Evolutionary conservation across 2,329 filamentous ascomycete species (phyloP).

Genomic region (Chaetomium strumarium): DNA sequence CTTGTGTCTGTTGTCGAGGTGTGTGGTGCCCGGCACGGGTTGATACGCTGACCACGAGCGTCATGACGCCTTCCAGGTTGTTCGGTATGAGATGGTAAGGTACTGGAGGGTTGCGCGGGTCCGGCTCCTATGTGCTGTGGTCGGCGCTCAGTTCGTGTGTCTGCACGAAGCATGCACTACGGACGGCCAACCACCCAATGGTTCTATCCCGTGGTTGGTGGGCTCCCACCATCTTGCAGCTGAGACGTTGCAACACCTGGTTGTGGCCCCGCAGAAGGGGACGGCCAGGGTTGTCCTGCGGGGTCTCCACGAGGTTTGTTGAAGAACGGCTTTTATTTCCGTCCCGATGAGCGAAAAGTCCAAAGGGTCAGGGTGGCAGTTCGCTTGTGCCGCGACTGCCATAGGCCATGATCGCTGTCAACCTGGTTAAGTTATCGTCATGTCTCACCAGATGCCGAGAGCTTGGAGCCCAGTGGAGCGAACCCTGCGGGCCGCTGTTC

Average conservation of each 20-base stretch:
- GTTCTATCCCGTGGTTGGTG: not conserved
- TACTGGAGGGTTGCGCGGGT: too few relatives aligned
- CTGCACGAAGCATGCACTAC: not conserved
- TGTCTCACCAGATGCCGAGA: not conserved
- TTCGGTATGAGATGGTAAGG: too few relatives aligned
- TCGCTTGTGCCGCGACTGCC: not conserved
- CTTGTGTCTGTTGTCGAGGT: too few relatives aligned
- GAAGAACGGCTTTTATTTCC: not conserved
- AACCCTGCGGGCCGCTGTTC: not conserved
- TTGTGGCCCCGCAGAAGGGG: not conserved
- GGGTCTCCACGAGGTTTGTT: slow-evolving; percentile 2
- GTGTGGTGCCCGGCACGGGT: too few relatives aligned
- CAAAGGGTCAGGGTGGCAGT: slow-evolving; percentile 4
- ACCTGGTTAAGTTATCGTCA: not conserved
- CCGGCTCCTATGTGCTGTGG: too few relatives aligned
- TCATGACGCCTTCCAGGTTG: too few relatives aligned
- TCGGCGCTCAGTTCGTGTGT: too few relatives aligned
- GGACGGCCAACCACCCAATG: not conserved
- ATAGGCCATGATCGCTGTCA: not conserved
- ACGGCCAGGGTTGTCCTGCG: not conserved
- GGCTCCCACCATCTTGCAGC: not conserved
- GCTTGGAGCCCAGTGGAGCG: not conserved
- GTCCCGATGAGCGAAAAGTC: not conserved
- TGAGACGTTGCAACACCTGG: not conserved
- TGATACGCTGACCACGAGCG: too few relatives aligned